phyloP scores from a whole-genome alignment of 768 basidiomycete species.

The Melanogaster broomeanus region DNA sequence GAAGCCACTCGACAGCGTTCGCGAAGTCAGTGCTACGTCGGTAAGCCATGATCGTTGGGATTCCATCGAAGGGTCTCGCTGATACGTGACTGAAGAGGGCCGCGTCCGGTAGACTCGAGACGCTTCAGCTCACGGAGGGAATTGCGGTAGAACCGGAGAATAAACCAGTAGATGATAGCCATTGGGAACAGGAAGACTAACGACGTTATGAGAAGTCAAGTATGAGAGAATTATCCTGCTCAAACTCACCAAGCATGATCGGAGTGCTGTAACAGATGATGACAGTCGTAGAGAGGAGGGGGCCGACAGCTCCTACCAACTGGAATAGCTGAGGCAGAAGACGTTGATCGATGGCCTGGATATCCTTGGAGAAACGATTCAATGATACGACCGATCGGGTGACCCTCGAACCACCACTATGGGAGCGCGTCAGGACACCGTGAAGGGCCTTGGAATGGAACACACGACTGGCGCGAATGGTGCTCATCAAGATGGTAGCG shows the following conservation, averaged over 20 bases:
- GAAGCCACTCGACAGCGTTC: constrained; percentile 19
- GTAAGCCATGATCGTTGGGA: constrained; percentile 49
- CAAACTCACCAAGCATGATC: constrained; percentile 38
- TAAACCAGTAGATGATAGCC: constrained; percentile 39
- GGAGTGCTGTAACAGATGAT: constrained; percentile 28
- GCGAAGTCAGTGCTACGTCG: constrained; percentile 31
- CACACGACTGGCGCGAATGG: constrained; percentile 26
- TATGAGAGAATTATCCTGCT: constrained; percentile 10
- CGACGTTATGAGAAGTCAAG: constrained; percentile 16
- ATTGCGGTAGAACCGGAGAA: constrained; percentile 47
- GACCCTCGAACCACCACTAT: constrained; percentile 33
- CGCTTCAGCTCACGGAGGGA: constrained; percentile 49
- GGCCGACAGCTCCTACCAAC: constrained; percentile 23
- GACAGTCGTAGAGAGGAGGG: constrained; percentile 21
- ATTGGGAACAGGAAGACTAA: constrained; percentile 25
- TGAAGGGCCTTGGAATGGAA: constrained; percentile 24
- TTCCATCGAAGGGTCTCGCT: constrained; percentile 51
- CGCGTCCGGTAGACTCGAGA: constrained; percentile 45
- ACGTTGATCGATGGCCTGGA: constrained; percentile 41
- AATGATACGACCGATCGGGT: constrained; percentile 46
- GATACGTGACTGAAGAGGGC: constrained; percentile 52
- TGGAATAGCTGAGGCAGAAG: constrained; percentile 34
- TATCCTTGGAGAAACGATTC: constrained; percentile 48
- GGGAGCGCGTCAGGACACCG: constrained; percentile 26
- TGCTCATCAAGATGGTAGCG: constrained; percentile 23